phyloP scores from a whole-genome alignment of 208 protist genomes.

The Strigomonas culicis region DNA sequence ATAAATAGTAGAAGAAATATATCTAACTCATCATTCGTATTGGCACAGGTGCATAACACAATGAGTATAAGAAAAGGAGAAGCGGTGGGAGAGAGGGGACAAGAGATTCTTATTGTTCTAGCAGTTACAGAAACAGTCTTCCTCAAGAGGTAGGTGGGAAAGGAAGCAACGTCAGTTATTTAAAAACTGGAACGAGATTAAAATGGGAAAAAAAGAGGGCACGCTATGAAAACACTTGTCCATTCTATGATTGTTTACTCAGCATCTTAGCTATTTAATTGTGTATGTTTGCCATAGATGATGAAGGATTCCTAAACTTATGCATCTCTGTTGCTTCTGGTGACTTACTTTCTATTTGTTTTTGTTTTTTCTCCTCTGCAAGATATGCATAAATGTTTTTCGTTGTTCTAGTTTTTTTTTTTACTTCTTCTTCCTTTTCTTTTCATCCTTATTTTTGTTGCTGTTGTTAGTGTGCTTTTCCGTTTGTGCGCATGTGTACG shows the following conservation, averaged over 20 bases:
- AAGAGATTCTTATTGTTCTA: background rate
- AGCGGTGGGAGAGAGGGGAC: background rate
- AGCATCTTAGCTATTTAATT: too few relatives aligned
- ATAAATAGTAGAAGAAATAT: slow-evolving; percentile 15
- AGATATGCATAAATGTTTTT: background rate
- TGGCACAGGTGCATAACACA: background rate
- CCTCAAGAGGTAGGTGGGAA: background rate
- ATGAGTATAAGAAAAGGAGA: background rate
- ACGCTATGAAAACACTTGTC: background rate
- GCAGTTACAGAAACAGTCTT: background rate
- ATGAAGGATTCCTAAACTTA: too few relatives aligned
- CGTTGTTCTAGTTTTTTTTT: background rate
- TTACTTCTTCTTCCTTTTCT: slow-evolving; percentile 12
- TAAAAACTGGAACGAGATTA: background rate
- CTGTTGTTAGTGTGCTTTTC: background rate
- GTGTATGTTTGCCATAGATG: too few relatives aligned
- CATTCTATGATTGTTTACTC: too few relatives aligned
- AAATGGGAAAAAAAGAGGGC: background rate
- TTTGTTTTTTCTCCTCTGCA: too few relatives aligned
- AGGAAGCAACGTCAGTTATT: background rate
- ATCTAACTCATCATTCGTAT: background rate
- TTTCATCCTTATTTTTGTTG: background rate
- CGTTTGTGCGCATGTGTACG: slow-evolving; percentile 2
- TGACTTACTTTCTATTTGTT: too few relatives aligned
- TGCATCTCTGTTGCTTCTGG: background rate